These are phyloP conservation scores for Pleurotus cornucopiae DNA, from an alignment of 768 basidiomycete species.

Conservation along the genomic window DNA sequence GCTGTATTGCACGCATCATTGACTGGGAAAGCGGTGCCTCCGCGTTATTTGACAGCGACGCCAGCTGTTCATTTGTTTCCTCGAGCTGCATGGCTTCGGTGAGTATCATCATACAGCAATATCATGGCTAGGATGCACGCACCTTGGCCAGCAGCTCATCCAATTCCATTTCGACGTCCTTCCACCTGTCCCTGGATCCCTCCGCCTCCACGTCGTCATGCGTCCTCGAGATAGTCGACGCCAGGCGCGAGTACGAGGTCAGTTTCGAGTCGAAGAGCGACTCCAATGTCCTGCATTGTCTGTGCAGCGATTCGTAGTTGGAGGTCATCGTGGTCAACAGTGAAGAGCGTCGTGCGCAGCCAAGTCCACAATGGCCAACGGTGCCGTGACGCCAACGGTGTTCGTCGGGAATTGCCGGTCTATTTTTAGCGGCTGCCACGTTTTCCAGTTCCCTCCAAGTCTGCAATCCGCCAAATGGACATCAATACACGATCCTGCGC, in stretches of 20 bases:
- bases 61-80: conserved; percentile 82
- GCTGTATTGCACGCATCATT: conserved; percentile 84
- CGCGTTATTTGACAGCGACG: conserved; percentile 60
- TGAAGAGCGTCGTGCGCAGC: neutral
- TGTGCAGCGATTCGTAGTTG: conserved; percentile 82
- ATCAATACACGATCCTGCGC: neutral
- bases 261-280: conserved; percentile 90
- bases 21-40: conserved; percentile 68
- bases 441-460: neutral
- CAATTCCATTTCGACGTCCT: conserved; percentile 81
- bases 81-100: conserved; percentile 51
- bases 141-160: conserved; percentile 42
- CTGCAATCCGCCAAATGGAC: neutral
- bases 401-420: conserved; percentile 4
- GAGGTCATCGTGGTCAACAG: neutral
- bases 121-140: neutral
- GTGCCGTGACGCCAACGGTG: neutral
- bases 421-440: neutral
- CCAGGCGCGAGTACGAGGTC: conserved; percentile 85
- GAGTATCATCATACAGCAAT: conserved; percentile 9
- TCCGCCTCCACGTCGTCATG: conserved; percentile 65
- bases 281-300: conserved; percentile 91
- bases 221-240: conserved; percentile 54
- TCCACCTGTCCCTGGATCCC: conserved; percentile 69
- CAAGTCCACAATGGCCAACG: neutral